Evolutionary conservation across 805 yeast genomes (phyloP).

Genomic region (Hyphopichia homilentoma): DNA sequence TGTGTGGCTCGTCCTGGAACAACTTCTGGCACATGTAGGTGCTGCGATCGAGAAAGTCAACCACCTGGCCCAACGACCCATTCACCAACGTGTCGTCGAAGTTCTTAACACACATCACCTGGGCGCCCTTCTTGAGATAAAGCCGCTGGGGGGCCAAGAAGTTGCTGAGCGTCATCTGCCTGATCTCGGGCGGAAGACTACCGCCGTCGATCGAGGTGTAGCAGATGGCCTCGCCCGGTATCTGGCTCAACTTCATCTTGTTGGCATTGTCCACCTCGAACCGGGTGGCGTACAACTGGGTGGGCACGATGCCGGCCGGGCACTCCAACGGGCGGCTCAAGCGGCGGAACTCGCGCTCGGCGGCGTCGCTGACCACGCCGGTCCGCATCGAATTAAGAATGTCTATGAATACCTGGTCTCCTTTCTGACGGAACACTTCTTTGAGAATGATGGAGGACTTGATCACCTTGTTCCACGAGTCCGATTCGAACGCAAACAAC

Average conservation of each 20-base stretch:
- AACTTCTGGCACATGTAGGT: conserved; percentile 27
- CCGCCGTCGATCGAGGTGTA: conserved; percentile 60
- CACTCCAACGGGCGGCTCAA: conserved; percentile 50
- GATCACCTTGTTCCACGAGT: conserved; percentile 59
- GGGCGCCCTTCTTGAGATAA: conserved; percentile 65
- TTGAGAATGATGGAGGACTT: conserved; percentile 53
- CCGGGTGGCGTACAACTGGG: conserved; percentile 72
- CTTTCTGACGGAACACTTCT: conserved; percentile 73
- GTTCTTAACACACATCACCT: conserved; percentile 80
- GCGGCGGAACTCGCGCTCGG: conserved; percentile 46
- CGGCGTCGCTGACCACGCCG: conserved; percentile 51
- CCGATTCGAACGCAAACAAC: conserved; percentile 62
- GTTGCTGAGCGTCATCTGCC: conserved; percentile 46
- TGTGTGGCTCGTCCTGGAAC: conserved; percentile 4
- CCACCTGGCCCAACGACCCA: conserved; percentile 71
- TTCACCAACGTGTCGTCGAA: conserved; percentile 69
- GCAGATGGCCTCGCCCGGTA: conserved; percentile 42
- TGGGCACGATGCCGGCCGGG: conserved; percentile 62
- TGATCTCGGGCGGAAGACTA: conserved; percentile 35
- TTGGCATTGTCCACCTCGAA: conserved; percentile 70
- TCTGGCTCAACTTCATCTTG: conserved; percentile 38
- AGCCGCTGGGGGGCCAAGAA: conserved; percentile 61
- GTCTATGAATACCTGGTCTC: conserved; percentile 62
- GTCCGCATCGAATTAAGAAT: conserved; percentile 75
- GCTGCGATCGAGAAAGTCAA: conserved; percentile 47